A percentile compares a stretch with the other conserved stretches of the same genome.
Conservation (phyloP, 2,329 filamentous ascomycete genomes). For the Cladosporium velox region DNA sequence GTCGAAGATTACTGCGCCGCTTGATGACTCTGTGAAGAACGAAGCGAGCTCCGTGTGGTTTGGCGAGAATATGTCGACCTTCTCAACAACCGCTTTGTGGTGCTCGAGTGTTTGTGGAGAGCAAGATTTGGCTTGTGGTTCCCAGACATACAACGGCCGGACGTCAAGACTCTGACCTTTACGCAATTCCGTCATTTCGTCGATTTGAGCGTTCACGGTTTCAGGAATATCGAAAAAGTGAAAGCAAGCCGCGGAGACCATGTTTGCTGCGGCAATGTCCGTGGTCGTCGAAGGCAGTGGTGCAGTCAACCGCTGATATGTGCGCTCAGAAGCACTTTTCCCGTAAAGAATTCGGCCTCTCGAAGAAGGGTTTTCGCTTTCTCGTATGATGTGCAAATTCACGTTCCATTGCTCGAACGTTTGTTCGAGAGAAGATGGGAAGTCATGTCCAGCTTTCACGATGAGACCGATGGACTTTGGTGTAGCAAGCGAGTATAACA, state of each 20-base stretch:
- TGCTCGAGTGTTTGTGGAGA: slow-evolving; percentile 24
- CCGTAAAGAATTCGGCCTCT: slow-evolving; percentile 31
- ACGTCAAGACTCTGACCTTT: neutral
- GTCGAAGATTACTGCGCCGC: slow-evolving; percentile 21
- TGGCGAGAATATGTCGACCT: slow-evolving; percentile 34
- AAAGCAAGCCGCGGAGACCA: slow-evolving; percentile 23
- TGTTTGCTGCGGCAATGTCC: slow-evolving; percentile 22
- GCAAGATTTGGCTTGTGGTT: slow-evolving; percentile 34
- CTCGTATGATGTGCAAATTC: slow-evolving; percentile 24
- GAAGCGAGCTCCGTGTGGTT: slow-evolving; percentile 33
- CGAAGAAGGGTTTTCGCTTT: slow-evolving; percentile 24
- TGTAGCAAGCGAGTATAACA: slow-evolving; percentile 20
- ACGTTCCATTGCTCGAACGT: slow-evolving; percentile 28
- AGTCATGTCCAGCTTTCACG: slow-evolving; percentile 29
- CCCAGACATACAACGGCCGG: slow-evolving; percentile 32
- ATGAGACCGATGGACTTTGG: slow-evolving; percentile 26
- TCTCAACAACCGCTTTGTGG: slow-evolving; percentile 22
- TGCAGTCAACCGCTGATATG: slow-evolving; percentile 29
- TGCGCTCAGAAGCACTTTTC: slow-evolving; percentile 8
- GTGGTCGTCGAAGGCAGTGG: slow-evolving; percentile 26
- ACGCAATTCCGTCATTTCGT: slow-evolving; percentile 19
- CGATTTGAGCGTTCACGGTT: slow-evolving; percentile 23
- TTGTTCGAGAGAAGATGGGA: slow-evolving; percentile 25
- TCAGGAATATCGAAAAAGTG: slow-evolving; percentile 33
- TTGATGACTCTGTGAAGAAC: slow-evolving; percentile 24